A percentile compares a stretch with the other conserved stretches of the same genome.
Evolutionary conservation across 75 land plant genomes (phyloP).

Genomic region (Larix kaempferi): DNA sequence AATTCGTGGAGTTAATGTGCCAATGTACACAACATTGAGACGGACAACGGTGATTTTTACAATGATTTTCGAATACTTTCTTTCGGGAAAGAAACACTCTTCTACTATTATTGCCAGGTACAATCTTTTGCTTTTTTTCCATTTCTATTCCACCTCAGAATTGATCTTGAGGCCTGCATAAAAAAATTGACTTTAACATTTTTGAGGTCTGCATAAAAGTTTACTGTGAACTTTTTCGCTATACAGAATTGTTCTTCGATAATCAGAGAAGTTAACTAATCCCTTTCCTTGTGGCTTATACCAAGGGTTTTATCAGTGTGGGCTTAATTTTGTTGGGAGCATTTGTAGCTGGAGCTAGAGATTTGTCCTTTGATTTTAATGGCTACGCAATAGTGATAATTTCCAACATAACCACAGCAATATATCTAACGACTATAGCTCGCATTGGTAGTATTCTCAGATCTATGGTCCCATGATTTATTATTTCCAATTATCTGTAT

Average conservation of each 20-base stretch:
- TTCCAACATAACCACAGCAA: constrained; percentile 87
- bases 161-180: not conserved
- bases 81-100: constrained; percentile 75
- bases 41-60: constrained; percentile 95
- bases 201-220: not conserved
- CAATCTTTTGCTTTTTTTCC: not conserved
- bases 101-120: constrained; percentile 71
- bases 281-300: constrained; percentile 9
- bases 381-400: constrained; percentile 81
- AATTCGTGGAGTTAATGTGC: constrained; percentile 97
- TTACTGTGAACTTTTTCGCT: not conserved
- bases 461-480: not conserved
- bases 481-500: constrained; percentile 1
- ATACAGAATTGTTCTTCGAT: not conserved
- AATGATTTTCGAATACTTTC: constrained; percentile 84
- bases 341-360: constrained; percentile 91
- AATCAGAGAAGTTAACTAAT: constrained; percentile 9
- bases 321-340: constrained; percentile 92
- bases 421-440: constrained; percentile 88
- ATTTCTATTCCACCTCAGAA: not conserved
- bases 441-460: constrained; percentile 72
- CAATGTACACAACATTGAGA: constrained; percentile 97
- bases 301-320: constrained; percentile 62
- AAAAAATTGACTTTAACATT: not conserved
- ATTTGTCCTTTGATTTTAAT: constrained; percentile 81